Evolutionary conservation across 2,329 filamentous ascomycete genomes (phyloP).

Genomic region (Hypoxylon sp.): DNA sequence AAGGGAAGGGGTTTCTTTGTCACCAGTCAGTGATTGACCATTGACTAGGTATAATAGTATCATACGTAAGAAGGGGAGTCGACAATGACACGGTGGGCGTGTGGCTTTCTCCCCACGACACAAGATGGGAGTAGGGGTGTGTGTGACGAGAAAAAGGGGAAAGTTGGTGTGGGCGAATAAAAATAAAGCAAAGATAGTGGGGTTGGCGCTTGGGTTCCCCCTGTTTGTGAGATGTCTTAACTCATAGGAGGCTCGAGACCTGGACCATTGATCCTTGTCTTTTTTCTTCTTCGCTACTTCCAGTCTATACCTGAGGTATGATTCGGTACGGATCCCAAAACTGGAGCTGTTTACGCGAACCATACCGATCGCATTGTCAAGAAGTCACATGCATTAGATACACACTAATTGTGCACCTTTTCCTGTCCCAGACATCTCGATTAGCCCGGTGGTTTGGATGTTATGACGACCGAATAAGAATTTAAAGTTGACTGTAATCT

Average conservation of each 20-base stretch:
- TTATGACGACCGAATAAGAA: not conserved
- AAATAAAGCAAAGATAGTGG: conserved; percentile 11
- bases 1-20: conserved; percentile 36
- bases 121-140: conserved; percentile 14
- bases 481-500: not conserved
- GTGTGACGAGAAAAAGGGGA: conserved; percentile 28
- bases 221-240: conserved; percentile 21
- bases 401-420: not conserved
- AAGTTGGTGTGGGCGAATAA: conserved; percentile 36
- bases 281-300: conserved; percentile 17
- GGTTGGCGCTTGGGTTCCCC: conserved; percentile 26
- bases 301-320: not conserved
- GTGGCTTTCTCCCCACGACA: not conserved
- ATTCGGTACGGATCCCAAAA: conserved; percentile 6
- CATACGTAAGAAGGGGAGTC: conserved; percentile 25
- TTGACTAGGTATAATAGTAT: too few species aligned
- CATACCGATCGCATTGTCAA: conserved; percentile 1
- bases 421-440: not conserved
- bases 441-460: not conserved
- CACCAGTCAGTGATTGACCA: conserved; percentile 9
- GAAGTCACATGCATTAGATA: not conserved
- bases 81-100: conserved; percentile 32
- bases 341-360: not conserved
- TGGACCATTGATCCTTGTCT: conserved; percentile 17
- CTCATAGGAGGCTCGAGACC: conserved; percentile 20